Evolutionary conservation across 2,329 filamentous ascomycete species (phyloP).

Genomic region (Talaromyces sp.): DNA sequence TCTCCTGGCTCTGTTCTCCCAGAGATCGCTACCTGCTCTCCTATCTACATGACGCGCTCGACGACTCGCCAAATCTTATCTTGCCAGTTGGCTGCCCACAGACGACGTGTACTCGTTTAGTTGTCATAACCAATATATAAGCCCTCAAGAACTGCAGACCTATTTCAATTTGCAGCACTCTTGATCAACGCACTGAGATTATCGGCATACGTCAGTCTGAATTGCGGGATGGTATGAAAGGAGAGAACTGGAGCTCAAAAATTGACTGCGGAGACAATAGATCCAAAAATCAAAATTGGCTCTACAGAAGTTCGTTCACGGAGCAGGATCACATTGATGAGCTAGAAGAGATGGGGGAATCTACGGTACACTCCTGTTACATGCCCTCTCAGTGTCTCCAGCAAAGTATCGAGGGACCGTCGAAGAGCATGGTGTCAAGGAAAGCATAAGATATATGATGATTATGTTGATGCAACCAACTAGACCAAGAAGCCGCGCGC

Average conservation of each 20-base stretch:
- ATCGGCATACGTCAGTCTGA: background rate
- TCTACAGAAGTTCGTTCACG: background rate
- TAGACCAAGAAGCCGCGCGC: too few species aligned
- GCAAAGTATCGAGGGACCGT: background rate
- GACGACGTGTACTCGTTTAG: background rate
- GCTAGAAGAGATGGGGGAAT: background rate
- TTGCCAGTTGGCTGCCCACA: background rate
- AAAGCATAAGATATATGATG: background rate
- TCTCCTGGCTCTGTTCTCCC: background rate
- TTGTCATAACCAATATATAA: background rate
- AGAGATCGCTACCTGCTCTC: too few species aligned
- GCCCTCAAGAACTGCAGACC: background rate
- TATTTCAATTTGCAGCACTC: background rate
- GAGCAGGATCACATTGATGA: background rate
- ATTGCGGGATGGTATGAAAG: background rate
- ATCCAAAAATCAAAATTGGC: background rate
- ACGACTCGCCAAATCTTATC: background rate
- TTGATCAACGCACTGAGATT: background rate
- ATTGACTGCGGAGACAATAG: background rate
- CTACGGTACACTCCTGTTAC: background rate
- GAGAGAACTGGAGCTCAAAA: background rate
- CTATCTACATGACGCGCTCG: background rate
- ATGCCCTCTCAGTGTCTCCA: background rate
- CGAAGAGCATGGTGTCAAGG: background rate
- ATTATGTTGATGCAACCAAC: background rate